phyloP scores from a whole-genome alignment of 2,329 filamentous ascomycete species.

The Aspergillus clavatus region DNA sequence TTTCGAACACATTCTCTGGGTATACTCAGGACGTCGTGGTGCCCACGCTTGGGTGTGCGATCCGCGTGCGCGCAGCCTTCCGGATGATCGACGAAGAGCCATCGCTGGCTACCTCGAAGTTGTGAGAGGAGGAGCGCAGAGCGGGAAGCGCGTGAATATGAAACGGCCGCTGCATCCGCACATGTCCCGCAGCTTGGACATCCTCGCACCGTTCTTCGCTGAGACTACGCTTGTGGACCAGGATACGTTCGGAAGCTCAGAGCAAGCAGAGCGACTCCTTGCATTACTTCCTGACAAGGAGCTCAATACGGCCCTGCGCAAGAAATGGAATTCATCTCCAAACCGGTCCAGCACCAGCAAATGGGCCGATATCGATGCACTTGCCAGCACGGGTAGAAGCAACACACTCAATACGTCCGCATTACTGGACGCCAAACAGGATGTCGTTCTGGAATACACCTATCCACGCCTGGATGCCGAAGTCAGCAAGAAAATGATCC shows the following conservation, averaged over 20 bases:
- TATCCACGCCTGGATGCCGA: constrained; percentile 96
- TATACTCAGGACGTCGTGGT: constrained; percentile 94
- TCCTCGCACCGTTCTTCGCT: constrained; percentile 80
- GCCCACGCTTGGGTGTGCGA: constrained; percentile 99
- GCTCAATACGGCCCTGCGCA: constrained; percentile 72
- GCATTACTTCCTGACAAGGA: constrained; percentile 75
- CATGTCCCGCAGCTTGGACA: constrained; percentile 74
- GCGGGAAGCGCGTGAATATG: constrained; percentile 80
- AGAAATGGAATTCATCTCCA: constrained; percentile 86
- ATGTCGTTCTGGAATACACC: constrained; percentile 94
- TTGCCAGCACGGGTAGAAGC: constrained; percentile 72
- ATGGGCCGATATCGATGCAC: constrained; percentile 87
- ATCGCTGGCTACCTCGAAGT: constrained; percentile 88
- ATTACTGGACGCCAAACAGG: constrained; percentile 85
- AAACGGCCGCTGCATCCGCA: constrained; percentile 86
- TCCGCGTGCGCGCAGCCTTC: constrained; percentile 73
- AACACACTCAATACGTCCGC: constrained; percentile 67
- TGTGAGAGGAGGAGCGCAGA: constrained; percentile 77
- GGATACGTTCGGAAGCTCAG: constrained; percentile 71
- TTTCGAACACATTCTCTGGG: constrained; percentile 95
- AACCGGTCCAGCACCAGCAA: constrained; percentile 72
- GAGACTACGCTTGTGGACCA: constrained; percentile 75
- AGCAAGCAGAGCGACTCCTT: constrained; percentile 72
- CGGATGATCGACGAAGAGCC: constrained; percentile 78
- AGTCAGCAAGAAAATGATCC: constrained; percentile 95